Base-by-base conservation (phyloP, 306 rosid species). In the Lathyrus tuberosus region DNA sequence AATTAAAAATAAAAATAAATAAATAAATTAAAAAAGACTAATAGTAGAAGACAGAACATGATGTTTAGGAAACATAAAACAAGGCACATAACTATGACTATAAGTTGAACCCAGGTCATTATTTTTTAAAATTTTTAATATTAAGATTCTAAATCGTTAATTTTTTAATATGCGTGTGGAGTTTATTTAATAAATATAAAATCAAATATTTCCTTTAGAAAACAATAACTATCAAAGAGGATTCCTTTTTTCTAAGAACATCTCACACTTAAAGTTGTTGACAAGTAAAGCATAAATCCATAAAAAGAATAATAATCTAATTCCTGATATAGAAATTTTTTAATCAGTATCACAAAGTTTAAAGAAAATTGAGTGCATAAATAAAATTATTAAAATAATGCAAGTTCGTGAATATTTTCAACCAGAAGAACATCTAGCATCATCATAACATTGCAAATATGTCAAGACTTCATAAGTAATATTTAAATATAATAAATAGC, bases 261-360 rank as follows among this genome's bases (percentile, higher is more conserved):
- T 69, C 58, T 57, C 40, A 13, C 40, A 28, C 18, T 37, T 57
- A 57, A 26, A 28, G 4, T 57, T 57, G 63, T 57, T 10, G 6
- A 57, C 40, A 28, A 57, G 40, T 22, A 13, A 30, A 54, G 13
- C 13, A 40, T 18, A 60, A 68, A 38, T 38, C 16, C 5, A 37
- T 35, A 67, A 59, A 35, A 22, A 14, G 3, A 26, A 22, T 5
- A 53, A 53, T 10, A 22, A 53, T 46, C 24, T n/a, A 49, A 47
- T 67, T 47, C 40, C 43, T 47, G 17, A 22, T 47, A 17, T 5
- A 62, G 16, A 3, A 17, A 37, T 17, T 37, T 24, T 35, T 59
- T 14, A 43, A 46, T 49, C 3, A 75, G 56, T 69, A 18, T 69
- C 14, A 41, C 18, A 28, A 5, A 41, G 65, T 28, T 28, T 52